A percentile compares a stretch with the other conserved stretches of the same genome.
Evolutionary conservation across 2,329 filamentous ascomycete species (phyloP).

Genomic region (Microcyclospora tardicrescens): DNA sequence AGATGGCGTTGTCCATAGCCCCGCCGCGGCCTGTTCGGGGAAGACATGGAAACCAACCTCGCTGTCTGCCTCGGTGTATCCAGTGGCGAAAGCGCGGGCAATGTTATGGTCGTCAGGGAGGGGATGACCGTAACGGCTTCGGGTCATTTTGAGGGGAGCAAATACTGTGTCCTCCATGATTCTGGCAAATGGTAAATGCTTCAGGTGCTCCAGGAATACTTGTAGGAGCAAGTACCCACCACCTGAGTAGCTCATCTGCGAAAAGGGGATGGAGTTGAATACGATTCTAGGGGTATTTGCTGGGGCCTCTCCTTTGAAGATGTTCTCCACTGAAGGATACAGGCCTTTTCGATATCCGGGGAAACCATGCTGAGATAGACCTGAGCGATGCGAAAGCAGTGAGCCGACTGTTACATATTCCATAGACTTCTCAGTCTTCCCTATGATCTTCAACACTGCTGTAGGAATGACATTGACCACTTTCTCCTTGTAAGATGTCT

Average conservation of each 20-base stretch:
- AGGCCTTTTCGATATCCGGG: constrained; percentile 15
- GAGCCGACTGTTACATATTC: constrained; percentile 12
- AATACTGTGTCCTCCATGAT: constrained; percentile 14
- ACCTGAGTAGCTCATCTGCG: too few species aligned
- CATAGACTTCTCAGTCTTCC: constrained; percentile 8
- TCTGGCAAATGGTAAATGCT: constrained; percentile 6
- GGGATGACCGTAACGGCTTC: constrained; percentile 9
- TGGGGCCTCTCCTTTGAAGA: too few species aligned
- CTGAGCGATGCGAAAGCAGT: constrained; percentile 15
- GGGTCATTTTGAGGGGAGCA: constrained; percentile 12
- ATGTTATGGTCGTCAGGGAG: constrained; percentile 9
- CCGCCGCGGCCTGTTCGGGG: constrained; percentile 14
- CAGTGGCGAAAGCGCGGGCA: constrained; percentile 10
- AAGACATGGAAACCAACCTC: constrained; percentile 9
- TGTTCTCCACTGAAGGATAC: too few species aligned
- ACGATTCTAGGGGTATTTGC: too few species aligned
- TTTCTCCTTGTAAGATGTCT: constrained; percentile 9
- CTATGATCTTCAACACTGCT: constrained; percentile 7
- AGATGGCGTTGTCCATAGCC: constrained; percentile 16
- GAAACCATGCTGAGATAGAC: constrained; percentile 15
- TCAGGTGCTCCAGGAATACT: constrained; percentile 12
- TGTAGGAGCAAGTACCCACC: too few species aligned
- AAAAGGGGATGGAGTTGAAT: too few species aligned
- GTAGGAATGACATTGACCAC: constrained; percentile 9
- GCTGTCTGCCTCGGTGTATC: constrained; percentile 1